These are phyloP conservation scores for Debaryomyces udenii DNA, from an alignment of 1,139 yeast species.

Conservation along the genomic window DNA sequence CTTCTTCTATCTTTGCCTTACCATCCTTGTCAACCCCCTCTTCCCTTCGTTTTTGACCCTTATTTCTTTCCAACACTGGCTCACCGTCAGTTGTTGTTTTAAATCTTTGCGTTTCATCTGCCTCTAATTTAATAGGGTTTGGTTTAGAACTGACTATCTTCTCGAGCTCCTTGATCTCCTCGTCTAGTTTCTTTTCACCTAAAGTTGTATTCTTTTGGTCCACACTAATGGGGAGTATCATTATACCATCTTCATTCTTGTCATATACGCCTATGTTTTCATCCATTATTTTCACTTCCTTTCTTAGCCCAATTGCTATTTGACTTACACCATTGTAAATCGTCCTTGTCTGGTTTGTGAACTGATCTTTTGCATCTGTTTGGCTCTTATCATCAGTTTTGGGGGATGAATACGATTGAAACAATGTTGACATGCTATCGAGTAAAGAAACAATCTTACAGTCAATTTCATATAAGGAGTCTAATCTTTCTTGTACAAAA, in stretches of 20 bases:
- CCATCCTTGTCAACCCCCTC: conserved; percentile 7
- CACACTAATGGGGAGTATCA: conserved; percentile 61
- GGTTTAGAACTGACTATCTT: conserved; percentile 18
- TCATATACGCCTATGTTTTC: conserved; percentile 55
- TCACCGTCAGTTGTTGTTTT: too few relatives aligned
- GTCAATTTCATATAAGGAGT: conserved; percentile 49
- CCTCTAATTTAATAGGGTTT: too few relatives aligned
- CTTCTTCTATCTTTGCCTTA: conserved; percentile 8
- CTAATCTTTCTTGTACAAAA: conserved; percentile 49
- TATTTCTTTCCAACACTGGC: too few relatives aligned
- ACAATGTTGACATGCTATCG: conserved; percentile 41
- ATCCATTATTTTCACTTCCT: conserved; percentile 61
- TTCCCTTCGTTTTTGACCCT: conserved; percentile 5
- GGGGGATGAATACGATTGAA: conserved; percentile 40
- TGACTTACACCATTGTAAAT: conserved; percentile 39
- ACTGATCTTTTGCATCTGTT: conserved; percentile 24
- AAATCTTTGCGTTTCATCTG: too few relatives aligned
- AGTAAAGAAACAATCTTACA: conserved; percentile 46
- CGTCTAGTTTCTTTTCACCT: conserved; percentile 51
- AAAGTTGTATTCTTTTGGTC: conserved; percentile 64
- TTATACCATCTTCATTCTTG: conserved; percentile 48
- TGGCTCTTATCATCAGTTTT: conserved; percentile 17
- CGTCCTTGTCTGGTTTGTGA: conserved; percentile 33
- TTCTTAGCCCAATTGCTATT: conserved; percentile 52
- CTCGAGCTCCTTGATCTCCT: conserved; percentile 35